Percentiles rank a stretch among this genome's conserved stretches.
phyloP scores from a whole-genome alignment of 2,329 filamentous ascomycete species.

The Beauveria sp. region DNA sequence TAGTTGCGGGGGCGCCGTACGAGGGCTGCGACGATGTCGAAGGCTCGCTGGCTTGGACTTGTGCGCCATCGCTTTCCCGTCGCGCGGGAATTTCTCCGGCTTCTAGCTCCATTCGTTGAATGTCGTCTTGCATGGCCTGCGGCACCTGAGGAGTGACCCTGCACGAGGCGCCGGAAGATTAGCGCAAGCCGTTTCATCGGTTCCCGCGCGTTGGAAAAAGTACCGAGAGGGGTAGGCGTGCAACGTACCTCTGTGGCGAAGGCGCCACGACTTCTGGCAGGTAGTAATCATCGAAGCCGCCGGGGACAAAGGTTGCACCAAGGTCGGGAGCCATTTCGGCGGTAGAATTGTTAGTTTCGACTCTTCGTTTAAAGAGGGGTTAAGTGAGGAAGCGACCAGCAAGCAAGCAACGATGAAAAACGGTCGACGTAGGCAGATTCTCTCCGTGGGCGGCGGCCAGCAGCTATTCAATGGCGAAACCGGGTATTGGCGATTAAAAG shows the following conservation, averaged over 20 bases:
- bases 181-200: background rate
- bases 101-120: conserved; percentile 84
- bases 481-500: background rate
- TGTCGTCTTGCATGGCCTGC: conserved; percentile 91
- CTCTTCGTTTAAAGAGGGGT: background rate
- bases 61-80: conserved; percentile 15
- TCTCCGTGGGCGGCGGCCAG: background rate
- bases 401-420: background rate
- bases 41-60: conserved; percentile 16
- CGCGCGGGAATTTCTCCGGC: conserved; percentile 40
- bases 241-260: conserved; percentile 47
- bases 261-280: conserved; percentile 54
- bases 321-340: conserved; percentile 19
- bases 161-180: conserved; percentile 20
- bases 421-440: background rate
- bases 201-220: background rate
- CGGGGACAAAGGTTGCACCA: conserved; percentile 52
- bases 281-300: conserved; percentile 52
- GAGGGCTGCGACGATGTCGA: conserved; percentile 16
- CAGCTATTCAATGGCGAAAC: background rate
- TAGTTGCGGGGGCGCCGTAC: conserved; percentile 25
- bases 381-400: background rate
- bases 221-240: background rate
- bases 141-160: conserved; percentile 94
- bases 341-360: background rate